These are phyloP conservation scores for Hypomontagnella monticulosa DNA, from an alignment of 495 filamentous ascomycete genomes.

Conservation along the genomic window DNA sequence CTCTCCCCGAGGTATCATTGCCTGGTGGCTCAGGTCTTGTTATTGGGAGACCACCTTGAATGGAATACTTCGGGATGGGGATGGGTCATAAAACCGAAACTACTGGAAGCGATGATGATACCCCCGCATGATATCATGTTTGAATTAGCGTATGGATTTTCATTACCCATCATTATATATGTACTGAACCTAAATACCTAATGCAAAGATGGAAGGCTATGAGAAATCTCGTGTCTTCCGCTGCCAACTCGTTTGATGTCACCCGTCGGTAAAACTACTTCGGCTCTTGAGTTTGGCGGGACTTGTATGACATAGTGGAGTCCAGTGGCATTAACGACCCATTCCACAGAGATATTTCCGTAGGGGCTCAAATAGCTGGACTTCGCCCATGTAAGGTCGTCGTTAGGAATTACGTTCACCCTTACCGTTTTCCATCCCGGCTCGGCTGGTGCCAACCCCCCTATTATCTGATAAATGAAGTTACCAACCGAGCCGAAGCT, in stretches of 20 bases:
- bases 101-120: too few species aligned
- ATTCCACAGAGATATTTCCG: slow-evolving; percentile 36
- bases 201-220: slow-evolving; percentile 14
- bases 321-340: slow-evolving; percentile 37
- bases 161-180: too few species aligned
- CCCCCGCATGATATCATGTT: too few species aligned
- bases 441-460: slow-evolving; percentile 44
- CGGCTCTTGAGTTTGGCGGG: slow-evolving; percentile 44
- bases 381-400: slow-evolving; percentile 44
- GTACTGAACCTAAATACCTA: too few species aligned
- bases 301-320: slow-evolving; percentile 42
- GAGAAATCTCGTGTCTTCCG: slow-evolving; percentile 22
- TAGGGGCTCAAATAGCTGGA: slow-evolving; percentile 44
- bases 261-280: slow-evolving; percentile 34
- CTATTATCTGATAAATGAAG: slow-evolving; percentile 48
- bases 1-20: too few species aligned
- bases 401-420: slow-evolving; percentile 45
- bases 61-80: too few species aligned
- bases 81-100: too few species aligned
- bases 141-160: too few species aligned
- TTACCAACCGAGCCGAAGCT: slow-evolving; percentile 46
- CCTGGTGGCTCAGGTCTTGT: too few species aligned
- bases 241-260: slow-evolving; percentile 22
- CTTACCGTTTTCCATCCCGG: slow-evolving; percentile 50
- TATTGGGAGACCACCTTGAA: too few species aligned